Evolutionary conservation across 2,329 filamentous ascomycete genomes (phyloP).

Genomic region (Trichoderma semiorbis): DNA sequence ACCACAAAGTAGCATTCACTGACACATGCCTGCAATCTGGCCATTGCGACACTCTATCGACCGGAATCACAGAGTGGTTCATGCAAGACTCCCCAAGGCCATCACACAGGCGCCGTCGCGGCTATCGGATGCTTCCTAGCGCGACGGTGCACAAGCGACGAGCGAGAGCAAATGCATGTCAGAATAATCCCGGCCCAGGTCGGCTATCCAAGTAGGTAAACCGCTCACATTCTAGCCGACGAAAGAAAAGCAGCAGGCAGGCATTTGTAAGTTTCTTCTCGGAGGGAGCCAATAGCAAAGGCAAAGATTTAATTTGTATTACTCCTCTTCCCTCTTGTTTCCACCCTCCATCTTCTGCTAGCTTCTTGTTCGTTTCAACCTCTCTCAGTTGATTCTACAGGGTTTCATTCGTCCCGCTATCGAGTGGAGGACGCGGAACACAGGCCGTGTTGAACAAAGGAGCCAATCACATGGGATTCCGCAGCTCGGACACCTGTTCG

Average conservation of each 20-base stretch:
- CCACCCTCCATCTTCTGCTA: background rate
- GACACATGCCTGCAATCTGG: background rate
- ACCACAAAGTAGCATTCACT: background rate
- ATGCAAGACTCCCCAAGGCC: background rate
- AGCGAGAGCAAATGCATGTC: background rate
- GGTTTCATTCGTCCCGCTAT: background rate
- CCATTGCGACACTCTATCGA: background rate
- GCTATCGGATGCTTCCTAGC: slow-evolving; percentile 15
- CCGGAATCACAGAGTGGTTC: background rate
- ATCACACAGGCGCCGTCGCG: slow-evolving; percentile 9
- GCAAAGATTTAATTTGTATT: background rate
- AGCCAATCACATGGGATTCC: background rate
- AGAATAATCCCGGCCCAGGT: background rate
- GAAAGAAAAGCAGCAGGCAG: background rate
- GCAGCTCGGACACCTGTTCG: background rate
- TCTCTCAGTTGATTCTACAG: background rate
- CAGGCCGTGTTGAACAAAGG: background rate
- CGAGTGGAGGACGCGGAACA: background rate
- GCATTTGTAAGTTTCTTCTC: background rate
- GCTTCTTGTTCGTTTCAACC: background rate
- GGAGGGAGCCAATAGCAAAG: background rate
- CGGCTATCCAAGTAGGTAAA: background rate
- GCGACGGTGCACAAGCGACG: background rate
- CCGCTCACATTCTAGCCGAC: background rate
- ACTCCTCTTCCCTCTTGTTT: background rate